phyloP scores from a whole-genome alignment of 768 basidiomycete species.

The Lactifluus hygrophoroides region DNA sequence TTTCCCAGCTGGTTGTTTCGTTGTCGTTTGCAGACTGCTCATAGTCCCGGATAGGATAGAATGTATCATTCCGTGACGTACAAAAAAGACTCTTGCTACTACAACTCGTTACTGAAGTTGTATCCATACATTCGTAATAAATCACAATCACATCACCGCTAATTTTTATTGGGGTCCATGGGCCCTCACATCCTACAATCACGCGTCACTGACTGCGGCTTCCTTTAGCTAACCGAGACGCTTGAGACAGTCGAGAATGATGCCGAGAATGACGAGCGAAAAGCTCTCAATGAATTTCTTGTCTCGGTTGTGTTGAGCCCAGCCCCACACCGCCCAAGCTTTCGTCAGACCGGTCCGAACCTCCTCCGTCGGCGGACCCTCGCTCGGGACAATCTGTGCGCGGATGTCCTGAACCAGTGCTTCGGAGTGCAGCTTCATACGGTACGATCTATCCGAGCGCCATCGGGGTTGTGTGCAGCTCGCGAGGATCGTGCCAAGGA shows the following conservation, averaged over 20 bases:
- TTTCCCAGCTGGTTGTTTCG: neutral
- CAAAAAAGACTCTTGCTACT: neutral
- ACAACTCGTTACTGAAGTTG: neutral
- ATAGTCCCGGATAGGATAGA: too few species aligned
- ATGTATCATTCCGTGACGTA: neutral
- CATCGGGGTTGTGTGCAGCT: neutral
- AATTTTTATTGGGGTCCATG: neutral
- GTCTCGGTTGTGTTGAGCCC: conserved; percentile 27
- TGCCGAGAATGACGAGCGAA: too few species aligned
- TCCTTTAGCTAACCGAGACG: too few species aligned
- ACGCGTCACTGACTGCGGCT: too few species aligned
- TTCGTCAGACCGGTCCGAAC: neutral
- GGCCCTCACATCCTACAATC: neutral
- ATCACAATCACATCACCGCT: neutral
- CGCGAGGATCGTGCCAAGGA: neutral
- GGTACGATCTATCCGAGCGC: neutral
- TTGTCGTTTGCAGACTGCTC: too few species aligned
- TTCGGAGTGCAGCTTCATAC: neutral
- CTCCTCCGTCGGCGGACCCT: neutral
- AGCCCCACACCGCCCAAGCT: neutral
- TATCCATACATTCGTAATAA: neutral
- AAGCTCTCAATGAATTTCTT: too few species aligned
- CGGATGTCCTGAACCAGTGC: neutral
- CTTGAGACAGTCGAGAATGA: too few species aligned
- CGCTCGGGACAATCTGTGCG: neutral